Evolutionary conservation across 108 stramenopile species (phyloP).

Genomic region (Cyclotella cryptica): DNA sequence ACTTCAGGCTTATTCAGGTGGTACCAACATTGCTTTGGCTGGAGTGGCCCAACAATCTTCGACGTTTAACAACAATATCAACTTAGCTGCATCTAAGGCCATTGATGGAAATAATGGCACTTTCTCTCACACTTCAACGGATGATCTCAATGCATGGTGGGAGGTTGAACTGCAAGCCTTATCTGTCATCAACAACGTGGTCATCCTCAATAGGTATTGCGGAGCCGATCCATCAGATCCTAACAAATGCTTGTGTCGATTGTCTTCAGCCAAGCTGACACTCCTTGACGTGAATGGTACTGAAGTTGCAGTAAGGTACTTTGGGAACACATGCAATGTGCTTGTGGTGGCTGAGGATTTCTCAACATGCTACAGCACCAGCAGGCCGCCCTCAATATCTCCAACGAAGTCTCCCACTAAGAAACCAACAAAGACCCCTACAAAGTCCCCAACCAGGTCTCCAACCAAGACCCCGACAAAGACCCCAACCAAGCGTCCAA

Average conservation of each 20-base stretch:
- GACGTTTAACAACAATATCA: neutral
- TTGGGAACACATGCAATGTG: neutral
- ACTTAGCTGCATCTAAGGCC: neutral
- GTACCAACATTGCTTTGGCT: neutral
- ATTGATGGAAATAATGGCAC: neutral
- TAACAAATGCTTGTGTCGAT: neutral
- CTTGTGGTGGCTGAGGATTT: neutral
- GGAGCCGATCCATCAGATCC: neutral
- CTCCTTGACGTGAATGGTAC: neutral
- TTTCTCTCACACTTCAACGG: neutral
- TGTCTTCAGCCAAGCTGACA: neutral
- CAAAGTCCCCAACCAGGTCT: neutral
- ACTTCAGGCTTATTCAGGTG: neutral
- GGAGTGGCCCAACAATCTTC: neutral
- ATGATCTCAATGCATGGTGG: neutral
- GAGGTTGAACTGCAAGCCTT: neutral
- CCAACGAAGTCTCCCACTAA: neutral
- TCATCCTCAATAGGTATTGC: neutral
- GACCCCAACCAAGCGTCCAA: neutral
- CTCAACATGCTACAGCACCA: neutral
- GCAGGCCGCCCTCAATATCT: neutral
- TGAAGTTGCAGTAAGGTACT: neutral
- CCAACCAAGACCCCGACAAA: neutral
- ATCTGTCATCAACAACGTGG: neutral
- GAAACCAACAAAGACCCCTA: neutral